phyloP scores from a whole-genome alignment of 179 eudicot genomes.

The Dionaea muscipula region DNA sequence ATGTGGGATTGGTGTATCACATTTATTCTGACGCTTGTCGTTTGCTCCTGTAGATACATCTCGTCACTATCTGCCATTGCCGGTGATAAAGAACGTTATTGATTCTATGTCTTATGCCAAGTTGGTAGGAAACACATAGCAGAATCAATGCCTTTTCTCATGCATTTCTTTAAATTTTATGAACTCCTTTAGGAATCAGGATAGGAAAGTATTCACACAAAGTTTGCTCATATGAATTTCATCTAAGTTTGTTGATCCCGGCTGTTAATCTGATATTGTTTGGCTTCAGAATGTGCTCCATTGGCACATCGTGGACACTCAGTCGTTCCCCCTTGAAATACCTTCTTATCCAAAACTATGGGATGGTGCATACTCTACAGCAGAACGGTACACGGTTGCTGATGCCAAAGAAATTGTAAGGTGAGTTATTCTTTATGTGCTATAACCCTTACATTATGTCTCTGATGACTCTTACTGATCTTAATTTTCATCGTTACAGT shows the following conservation, averaged over 20 bases:
- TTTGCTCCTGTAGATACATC: conserved; percentile 65
- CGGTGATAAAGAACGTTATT: conserved; percentile 68
- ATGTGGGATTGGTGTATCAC: too few relatives aligned
- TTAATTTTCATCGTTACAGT: conserved; percentile 25
- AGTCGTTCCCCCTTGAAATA: conserved; percentile 85
- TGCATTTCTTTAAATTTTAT: too few relatives aligned
- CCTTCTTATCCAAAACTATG: conserved; percentile 83
- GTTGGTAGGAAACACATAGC: conserved; percentile 41
- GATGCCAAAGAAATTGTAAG: conserved; percentile 80
- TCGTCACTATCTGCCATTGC: conserved; percentile 73
- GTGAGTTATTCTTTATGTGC: conserved; percentile 29
- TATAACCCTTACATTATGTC: neutral
- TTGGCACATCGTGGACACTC: conserved; percentile 91
- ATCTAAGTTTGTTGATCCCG: neutral
- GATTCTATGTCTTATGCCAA: conserved; percentile 90
- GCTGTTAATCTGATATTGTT: neutral
- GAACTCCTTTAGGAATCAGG: too few relatives aligned
- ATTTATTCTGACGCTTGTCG: conserved; percentile 12
- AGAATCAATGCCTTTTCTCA: conserved; percentile 14
- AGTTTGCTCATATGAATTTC: too few relatives aligned
- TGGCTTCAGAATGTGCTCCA: conserved; percentile 77
- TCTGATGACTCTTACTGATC: conserved; percentile 6
- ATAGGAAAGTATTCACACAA: too few relatives aligned
- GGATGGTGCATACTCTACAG: conserved; percentile 69
- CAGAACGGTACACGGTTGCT: conserved; percentile 65